Evolutionary conservation across 2,329 filamentous ascomycete genomes (phyloP).

Genomic region (Ustilaginoidea virens): DNA sequence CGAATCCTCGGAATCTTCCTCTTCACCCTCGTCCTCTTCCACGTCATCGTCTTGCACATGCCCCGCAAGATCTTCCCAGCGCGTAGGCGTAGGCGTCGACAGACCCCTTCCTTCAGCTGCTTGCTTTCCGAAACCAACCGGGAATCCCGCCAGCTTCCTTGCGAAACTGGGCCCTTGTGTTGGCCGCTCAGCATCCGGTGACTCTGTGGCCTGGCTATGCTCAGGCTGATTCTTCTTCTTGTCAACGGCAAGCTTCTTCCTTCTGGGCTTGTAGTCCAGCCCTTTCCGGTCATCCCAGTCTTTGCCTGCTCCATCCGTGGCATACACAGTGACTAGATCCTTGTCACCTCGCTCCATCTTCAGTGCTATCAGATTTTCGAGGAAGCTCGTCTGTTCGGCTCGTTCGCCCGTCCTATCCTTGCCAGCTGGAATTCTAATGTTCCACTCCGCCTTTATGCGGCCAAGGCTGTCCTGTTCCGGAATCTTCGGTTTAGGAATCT

Average conservation of each 20-base stretch:
- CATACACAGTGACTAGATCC: constrained; percentile 49
- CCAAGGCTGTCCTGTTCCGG: constrained; percentile 18
- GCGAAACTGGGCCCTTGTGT: not conserved
- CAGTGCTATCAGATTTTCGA: constrained; percentile 48
- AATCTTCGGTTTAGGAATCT: constrained; percentile 36
- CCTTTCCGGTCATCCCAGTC: constrained; percentile 25
- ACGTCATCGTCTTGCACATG: constrained; percentile 10
- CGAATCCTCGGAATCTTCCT: constrained; percentile 10
- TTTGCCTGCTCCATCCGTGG: constrained; percentile 26
- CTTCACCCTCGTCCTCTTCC: constrained; percentile 12
- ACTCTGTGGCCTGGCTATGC: constrained; percentile 3
- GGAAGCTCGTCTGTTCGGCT: constrained; percentile 37
- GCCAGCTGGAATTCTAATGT: constrained; percentile 28
- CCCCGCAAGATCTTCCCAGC: constrained; percentile 17
- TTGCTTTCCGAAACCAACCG: constrained; percentile 9
- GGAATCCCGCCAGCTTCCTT: constrained; percentile 6
- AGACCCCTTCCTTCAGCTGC: constrained; percentile 6
- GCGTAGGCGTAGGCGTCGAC: constrained; percentile 19
- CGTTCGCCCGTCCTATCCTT: constrained; percentile 32
- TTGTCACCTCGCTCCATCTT: constrained; percentile 49
- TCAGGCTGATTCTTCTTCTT: not conserved
- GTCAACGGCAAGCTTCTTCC: constrained; percentile 7
- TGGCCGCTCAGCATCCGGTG: constrained; percentile 5
- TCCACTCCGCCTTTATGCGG: constrained; percentile 25
- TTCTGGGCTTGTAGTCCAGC: constrained; percentile 22